Conservation (phyloP, 805 yeast species). For the Yarrowia deformans region DNA sequence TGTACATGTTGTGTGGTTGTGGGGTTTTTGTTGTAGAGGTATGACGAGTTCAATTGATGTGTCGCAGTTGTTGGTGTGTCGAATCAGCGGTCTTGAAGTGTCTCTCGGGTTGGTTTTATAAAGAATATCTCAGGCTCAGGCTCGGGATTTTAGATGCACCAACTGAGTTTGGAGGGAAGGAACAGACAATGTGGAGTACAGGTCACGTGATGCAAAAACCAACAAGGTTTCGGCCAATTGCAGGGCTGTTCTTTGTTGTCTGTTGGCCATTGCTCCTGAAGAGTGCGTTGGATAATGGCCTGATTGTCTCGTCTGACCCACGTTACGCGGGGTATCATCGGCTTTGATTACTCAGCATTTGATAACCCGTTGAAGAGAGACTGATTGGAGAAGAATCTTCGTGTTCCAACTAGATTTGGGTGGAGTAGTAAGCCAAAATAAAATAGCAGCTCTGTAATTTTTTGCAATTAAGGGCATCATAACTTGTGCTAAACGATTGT, state of each 20-base stretch:
- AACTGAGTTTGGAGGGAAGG: neutral
- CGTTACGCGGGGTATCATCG: neutral
- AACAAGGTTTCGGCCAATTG: constrained; percentile 25
- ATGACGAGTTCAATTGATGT: neutral
- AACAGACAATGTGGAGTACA: constrained; percentile 3
- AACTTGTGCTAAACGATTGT: too few relatives aligned
- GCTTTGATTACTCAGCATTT: neutral
- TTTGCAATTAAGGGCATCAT: too few relatives aligned
- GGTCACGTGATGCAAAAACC: neutral
- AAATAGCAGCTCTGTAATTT: too few relatives aligned
- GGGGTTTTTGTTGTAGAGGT: neutral
- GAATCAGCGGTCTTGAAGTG: too few relatives aligned
- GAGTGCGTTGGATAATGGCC: constrained; percentile 9
- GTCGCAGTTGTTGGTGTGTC: neutral
- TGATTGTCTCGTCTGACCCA: neutral
- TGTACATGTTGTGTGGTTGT: constrained; percentile 41
- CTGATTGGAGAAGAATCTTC: too few relatives aligned
- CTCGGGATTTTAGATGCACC: neutral
- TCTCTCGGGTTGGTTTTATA: neutral
- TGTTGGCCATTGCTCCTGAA: neutral
- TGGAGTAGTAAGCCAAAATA: too few relatives aligned
- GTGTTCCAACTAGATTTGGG: too few relatives aligned
- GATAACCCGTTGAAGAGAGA: too few relatives aligned
- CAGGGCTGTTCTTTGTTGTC: constrained; percentile 8
- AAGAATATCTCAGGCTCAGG: too few relatives aligned